A percentile compares a stretch with the other conserved stretches of the same genome.
Conservation (phyloP, 331 rosid species). For the Acacia pycnantha region DNA sequence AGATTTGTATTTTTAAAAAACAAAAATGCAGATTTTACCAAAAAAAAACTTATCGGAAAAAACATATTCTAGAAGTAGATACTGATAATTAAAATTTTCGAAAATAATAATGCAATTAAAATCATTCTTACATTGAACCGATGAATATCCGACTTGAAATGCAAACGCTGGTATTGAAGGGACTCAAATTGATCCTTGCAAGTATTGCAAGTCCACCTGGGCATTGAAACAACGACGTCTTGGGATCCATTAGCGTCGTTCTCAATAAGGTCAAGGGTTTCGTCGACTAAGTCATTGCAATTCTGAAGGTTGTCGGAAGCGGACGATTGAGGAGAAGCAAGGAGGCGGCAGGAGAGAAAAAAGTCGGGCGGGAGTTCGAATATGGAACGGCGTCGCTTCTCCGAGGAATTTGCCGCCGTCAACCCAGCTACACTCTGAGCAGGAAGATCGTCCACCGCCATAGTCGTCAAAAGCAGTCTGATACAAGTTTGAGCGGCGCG, state of each 20-base stretch:
- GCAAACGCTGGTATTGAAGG: constrained; percentile 83
- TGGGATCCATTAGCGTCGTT: constrained; percentile 33
- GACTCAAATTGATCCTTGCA: constrained; percentile 90
- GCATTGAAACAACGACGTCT: constrained; percentile 36
- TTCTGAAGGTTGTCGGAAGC: constrained; percentile 35
- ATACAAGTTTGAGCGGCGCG: not conserved
- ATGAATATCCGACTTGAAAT: constrained; percentile 91
- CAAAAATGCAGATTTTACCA: not conserved
- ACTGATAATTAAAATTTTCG: not conserved
- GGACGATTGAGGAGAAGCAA: constrained; percentile 55
- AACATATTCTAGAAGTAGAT: not conserved
- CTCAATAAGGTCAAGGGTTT: constrained; percentile 31
- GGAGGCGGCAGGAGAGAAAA: constrained; percentile 63
- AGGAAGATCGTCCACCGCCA: constrained; percentile 31
- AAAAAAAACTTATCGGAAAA: not conserved
- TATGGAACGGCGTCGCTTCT: constrained; percentile 65
- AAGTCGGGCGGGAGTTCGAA: constrained; percentile 60
- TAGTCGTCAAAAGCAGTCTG: not conserved
- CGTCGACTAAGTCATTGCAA: not conserved
- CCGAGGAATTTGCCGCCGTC: constrained; percentile 27
- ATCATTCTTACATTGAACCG: constrained; percentile 70
- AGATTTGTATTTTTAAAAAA: not conserved
- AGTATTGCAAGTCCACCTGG: constrained; percentile 80
- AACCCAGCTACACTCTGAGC: constrained; percentile 16
- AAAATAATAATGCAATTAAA: not conserved